phyloP scores from a whole-genome alignment of 192 early-diverging fungal genomes.

The Dissophora ornata region DNA sequence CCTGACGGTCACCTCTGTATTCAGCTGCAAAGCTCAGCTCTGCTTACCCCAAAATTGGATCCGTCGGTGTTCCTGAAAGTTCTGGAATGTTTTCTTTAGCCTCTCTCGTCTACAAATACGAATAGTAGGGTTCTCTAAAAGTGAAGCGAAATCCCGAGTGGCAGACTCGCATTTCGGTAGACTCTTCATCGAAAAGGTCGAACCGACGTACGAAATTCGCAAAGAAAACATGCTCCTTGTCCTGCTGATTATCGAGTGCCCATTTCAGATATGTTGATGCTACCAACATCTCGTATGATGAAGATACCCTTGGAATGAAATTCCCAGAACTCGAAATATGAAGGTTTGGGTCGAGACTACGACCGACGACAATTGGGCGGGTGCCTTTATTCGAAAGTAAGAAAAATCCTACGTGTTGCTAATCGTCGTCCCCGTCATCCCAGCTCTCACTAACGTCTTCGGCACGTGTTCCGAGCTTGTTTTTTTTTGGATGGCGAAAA shows the following conservation, averaged over 20 bases:
- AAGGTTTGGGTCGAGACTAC: too few species aligned
- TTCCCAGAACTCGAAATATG: too few species aligned
- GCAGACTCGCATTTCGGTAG: neutral
- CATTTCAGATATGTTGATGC: slow-evolving; percentile 6
- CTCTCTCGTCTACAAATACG: slow-evolving; percentile 3
- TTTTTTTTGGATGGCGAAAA: slow-evolving; percentile 1
- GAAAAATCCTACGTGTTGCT: too few species aligned
- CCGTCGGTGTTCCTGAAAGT: slow-evolving; percentile 5
- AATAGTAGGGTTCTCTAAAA: slow-evolving; percentile 1
- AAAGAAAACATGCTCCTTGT: slow-evolving; percentile 5
- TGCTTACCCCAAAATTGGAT: slow-evolving; percentile 11
- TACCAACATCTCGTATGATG: neutral
- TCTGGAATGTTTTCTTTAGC: slow-evolving; percentile 1
- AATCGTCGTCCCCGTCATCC: too few species aligned
- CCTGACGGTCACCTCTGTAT: neutral
- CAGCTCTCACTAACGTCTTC: too few species aligned
- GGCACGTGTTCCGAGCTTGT: neutral
- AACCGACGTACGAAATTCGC: slow-evolving; percentile 3
- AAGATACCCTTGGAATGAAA: too few species aligned
- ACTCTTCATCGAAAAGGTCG: neutral
- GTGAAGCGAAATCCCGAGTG: slow-evolving; percentile 4
- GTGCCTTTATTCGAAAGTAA: too few species aligned
- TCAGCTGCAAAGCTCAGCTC: slow-evolving; percentile 10
- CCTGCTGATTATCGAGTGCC: neutral
- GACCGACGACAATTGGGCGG: too few species aligned